phyloP scores from a whole-genome alignment of 352 stramenopile genomes.

The Globisporangium camurandrum region DNA sequence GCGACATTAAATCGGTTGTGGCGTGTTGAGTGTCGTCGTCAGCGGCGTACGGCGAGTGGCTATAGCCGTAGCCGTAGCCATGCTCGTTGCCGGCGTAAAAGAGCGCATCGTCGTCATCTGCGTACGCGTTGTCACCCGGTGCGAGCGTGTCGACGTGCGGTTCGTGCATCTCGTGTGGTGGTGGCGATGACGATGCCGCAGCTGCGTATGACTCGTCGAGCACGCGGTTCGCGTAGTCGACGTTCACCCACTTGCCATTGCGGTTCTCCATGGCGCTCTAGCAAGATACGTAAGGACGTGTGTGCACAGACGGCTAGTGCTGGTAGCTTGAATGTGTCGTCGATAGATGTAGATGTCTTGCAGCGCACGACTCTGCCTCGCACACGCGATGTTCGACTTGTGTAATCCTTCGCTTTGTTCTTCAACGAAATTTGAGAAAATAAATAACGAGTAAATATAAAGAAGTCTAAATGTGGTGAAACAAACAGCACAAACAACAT shows the following conservation, averaged over 20 bases:
- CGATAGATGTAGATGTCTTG: neutral
- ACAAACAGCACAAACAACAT: too few relatives aligned
- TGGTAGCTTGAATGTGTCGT: neutral
- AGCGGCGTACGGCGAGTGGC: neutral
- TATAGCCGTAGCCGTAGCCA: conserved; percentile 13
- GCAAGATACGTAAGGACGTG: neutral
- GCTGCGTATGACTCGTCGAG: conserved; percentile 29
- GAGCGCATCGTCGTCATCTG: conserved; percentile 12
- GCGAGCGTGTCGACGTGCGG: conserved; percentile 8
- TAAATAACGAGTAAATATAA: too few relatives aligned
- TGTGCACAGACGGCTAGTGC: too few relatives aligned
- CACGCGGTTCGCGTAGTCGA: conserved; percentile 74
- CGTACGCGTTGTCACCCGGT: neutral
- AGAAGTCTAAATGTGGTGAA: too few relatives aligned
- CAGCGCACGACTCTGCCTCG: too few relatives aligned
- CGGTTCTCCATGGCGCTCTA: conserved; percentile 31
- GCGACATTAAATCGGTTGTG: too few relatives aligned
- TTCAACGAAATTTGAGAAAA: too few relatives aligned
- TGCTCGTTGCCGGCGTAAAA: conserved; percentile 12
- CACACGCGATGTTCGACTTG: neutral
- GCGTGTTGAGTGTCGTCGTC: neutral
- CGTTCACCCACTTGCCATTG: conserved; percentile 85
- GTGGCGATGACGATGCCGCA: neutral
- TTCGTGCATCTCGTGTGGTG: neutral
- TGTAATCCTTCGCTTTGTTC: neutral